These are phyloP conservation scores for Platanthera guangdongensis DNA, from an alignment of 106 monocot species.

Conservation along the genomic window DNA sequence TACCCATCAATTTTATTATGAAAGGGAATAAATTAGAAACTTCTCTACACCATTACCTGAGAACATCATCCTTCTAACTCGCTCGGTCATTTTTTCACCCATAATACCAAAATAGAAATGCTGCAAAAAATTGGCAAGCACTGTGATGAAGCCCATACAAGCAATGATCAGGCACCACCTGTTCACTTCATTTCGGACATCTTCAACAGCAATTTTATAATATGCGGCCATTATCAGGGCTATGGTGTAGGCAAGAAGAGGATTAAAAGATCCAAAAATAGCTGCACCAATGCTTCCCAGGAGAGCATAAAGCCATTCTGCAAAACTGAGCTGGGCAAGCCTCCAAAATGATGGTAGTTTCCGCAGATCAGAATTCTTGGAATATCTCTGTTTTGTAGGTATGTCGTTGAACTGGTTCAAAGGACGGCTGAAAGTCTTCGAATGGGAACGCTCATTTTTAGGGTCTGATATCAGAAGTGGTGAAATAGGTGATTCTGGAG, in stretches of 20 bases:
- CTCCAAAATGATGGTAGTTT: slow-evolving; percentile 89
- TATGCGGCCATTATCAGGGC: slow-evolving; percentile 83
- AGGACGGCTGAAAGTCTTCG: slow-evolving; percentile 80
- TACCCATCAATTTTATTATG: slow-evolving; percentile 1
- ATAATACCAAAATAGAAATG: slow-evolving; percentile 99
- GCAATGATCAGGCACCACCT: slow-evolving; percentile 92
- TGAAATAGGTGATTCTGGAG: slow-evolving; percentile 94
- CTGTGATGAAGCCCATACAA: slow-evolving; percentile 90
- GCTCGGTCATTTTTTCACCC: slow-evolving; percentile 99
- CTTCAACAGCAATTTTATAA: slow-evolving; percentile 46
- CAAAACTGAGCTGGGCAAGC: slow-evolving; percentile 79
- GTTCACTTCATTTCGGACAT: slow-evolving; percentile 70
- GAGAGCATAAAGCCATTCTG: slow-evolving; percentile 98
- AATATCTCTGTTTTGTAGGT: slow-evolving; percentile 29
- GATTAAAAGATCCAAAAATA: slow-evolving; percentile 98
- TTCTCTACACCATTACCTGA: slow-evolving; percentile 47
- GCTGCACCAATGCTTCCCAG: slow-evolving; percentile 90
- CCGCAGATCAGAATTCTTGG: slow-evolving; percentile 23
- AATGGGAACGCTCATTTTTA: slow-evolving; percentile 92
- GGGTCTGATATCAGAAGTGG: slow-evolving; percentile 95
- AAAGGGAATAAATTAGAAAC: neutral
- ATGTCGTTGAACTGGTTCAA: slow-evolving; percentile 44
- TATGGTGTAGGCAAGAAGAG: slow-evolving; percentile 83
- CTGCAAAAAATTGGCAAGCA: slow-evolving; percentile 94
- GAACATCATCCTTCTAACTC: slow-evolving; percentile 98